Evolutionary conservation across 495 filamentous ascomycete species (phyloP), one percentile per base, ranked within the genome.

Genomic region (Hyaloscypha finlandica): DNA sequence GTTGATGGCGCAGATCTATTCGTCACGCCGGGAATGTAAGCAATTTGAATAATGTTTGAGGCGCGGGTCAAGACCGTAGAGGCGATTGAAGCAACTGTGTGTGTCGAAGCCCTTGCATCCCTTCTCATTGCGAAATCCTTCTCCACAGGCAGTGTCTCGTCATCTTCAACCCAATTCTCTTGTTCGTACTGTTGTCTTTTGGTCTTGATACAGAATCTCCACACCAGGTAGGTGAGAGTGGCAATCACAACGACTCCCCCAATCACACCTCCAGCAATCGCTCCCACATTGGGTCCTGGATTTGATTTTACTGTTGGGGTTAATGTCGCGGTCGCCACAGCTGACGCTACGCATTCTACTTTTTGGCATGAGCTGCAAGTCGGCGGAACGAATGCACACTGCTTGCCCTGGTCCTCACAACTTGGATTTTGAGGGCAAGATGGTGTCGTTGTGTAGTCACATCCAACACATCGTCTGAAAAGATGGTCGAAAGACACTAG

Each of bases 41-140:
- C 95, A 76, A 99, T 99, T 79, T 98, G 95, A 68, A 99, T 99
- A 75, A 99, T 92, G 79, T 99, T 98, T 66, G 94, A 97, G 54
- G 95, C 95, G 56, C 95, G 89, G 6, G 95, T 98, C 63, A 97
- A 87, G 62, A 97, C 92, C 59, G 94, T 97, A 11, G 94, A 97
- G 19, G 96, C 95, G 73, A 98, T 92, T 45, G 94, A 97, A 68
- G 88, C 85, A 62, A 92, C 90, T 5, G 94, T 97, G 71, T 96
- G 92, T 42, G 94, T 92, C 31, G 92, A 92, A 31, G 88, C 85
- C 66, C 90, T 85, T 60, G 88, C 83, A 68, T 90, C 88, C 60
- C 86, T 80, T 64, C 82, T 81, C 68, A 84, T 81, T 39, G 84
- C 80, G 69, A 88, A 87, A 64, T 89, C 79, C 73, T 85, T 84